Percentiles rank a stretch among this genome's conserved stretches.
Conservation (phyloP, 192 early-diverging fungal species). For the Coemansia javaensis region DNA sequence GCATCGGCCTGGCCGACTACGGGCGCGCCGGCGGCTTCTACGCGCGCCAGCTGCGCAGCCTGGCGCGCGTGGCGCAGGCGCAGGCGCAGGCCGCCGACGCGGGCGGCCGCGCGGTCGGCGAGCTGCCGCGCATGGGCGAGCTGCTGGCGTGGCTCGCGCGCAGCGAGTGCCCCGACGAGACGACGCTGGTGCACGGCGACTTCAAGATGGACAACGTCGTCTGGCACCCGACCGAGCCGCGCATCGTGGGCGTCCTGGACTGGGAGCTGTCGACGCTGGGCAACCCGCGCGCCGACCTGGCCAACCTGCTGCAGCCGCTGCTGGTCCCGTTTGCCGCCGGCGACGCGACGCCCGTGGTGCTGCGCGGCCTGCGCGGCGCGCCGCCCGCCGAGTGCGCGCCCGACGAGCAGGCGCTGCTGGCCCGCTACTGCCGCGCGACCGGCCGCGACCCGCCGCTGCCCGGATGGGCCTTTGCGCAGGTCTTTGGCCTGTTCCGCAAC, state of each 20-base stretch:
- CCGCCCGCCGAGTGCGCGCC: slow-evolving; percentile 57
- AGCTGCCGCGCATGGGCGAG: slow-evolving; percentile 63
- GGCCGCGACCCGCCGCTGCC: slow-evolving; percentile 68
- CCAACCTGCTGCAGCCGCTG: slow-evolving; percentile 76
- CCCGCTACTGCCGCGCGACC: slow-evolving; percentile 62
- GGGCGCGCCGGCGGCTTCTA: slow-evolving; percentile 73
- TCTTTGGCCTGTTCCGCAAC: slow-evolving; percentile 84
- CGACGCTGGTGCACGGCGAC: slow-evolving; percentile 88
- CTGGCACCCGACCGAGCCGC: slow-evolving; percentile 69
- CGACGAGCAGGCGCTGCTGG: slow-evolving; percentile 60
- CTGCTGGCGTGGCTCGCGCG: slow-evolving; percentile 70
- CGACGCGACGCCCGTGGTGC: not conserved
- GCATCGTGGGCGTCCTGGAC: slow-evolving; percentile 84
- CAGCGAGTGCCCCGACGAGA: slow-evolving; percentile 66
- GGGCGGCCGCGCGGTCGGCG: slow-evolving; percentile 58
- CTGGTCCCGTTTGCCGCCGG: slow-evolving; percentile 47
- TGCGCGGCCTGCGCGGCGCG: slow-evolving; percentile 50
- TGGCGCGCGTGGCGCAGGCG: slow-evolving; percentile 57
- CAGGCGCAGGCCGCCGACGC: slow-evolving; percentile 66
- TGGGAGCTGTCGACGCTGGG: slow-evolving; percentile 92
- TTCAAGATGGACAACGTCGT: slow-evolving; percentile 80
- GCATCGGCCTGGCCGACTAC: slow-evolving; percentile 66
- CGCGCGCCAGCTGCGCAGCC: slow-evolving; percentile 72
- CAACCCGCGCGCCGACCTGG: slow-evolving; percentile 86
- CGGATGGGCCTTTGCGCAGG: slow-evolving; percentile 75